Evolutionary conservation across 2,329 filamentous ascomycete species (phyloP).

Genomic region (Magnaporthiopsis rhizophila): DNA sequence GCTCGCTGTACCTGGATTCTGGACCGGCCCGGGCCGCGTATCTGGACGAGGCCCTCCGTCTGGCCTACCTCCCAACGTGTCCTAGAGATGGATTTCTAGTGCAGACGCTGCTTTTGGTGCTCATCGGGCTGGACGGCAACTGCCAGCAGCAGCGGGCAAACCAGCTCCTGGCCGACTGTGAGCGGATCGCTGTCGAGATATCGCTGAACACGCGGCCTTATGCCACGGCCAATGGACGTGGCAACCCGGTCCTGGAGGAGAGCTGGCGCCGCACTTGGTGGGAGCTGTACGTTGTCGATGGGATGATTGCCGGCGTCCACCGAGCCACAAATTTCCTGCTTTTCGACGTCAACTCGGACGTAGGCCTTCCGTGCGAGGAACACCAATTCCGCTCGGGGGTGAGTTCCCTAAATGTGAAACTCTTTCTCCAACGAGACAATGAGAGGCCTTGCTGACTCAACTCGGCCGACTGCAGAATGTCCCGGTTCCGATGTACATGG

Average conservation of each 20-base stretch:
- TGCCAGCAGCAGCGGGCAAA: conserved; percentile 63
- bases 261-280: conserved; percentile 88
- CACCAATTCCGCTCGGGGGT: conserved; percentile 56
- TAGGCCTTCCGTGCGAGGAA: conserved; percentile 76
- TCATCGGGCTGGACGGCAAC: conserved; percentile 70
- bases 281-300: conserved; percentile 74
- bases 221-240: conserved; percentile 53
- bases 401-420: conserved; percentile 20
- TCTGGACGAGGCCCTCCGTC: conserved; percentile 49
- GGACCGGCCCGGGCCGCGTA: conserved; percentile 38
- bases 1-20: conserved; percentile 46
- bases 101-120: conserved; percentile 69
- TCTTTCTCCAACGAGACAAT: background rate
- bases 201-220: conserved; percentile 66
- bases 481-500: conserved; percentile 52
- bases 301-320: conserved; percentile 75
- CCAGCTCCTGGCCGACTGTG: conserved; percentile 58
- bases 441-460: background rate
- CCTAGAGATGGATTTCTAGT: conserved; percentile 55
- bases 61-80: conserved; percentile 37
- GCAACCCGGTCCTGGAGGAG: conserved; percentile 65
- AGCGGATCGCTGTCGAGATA: conserved; percentile 66
- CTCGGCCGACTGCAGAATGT: conserved; percentile 35
- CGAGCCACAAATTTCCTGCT: conserved; percentile 62
- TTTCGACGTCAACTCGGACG: conserved; percentile 58